These are phyloP conservation scores for Cornus suecica DNA, from an alignment of 148 eudicot genomes.

Conservation along the genomic window DNA sequence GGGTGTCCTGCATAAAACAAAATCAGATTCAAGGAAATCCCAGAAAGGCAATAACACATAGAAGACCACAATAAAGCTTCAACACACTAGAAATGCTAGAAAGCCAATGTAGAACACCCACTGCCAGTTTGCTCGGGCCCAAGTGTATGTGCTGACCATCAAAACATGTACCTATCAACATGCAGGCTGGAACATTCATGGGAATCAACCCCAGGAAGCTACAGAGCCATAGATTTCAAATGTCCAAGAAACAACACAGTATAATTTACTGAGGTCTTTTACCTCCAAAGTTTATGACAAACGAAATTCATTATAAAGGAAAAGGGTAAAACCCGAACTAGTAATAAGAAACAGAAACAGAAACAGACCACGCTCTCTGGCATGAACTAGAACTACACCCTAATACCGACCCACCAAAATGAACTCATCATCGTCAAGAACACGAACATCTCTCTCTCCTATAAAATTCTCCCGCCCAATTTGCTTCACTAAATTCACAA, in stretches of 20 bases:
- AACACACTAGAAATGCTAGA: no score
- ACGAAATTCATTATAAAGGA: not conserved
- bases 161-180: not conserved
- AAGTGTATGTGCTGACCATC: no score
- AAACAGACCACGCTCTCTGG: not conserved
- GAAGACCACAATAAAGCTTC: no score
- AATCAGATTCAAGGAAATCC: no score
- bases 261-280: not conserved
- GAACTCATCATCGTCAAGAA: constrained; percentile 73
- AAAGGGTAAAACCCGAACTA: not conserved
- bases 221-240: not conserved
- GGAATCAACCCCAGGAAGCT: not conserved
- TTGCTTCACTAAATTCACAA: constrained; percentile 66
- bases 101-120: no score
- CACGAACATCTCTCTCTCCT: constrained; percentile 58
- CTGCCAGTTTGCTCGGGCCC: no score
- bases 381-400: not conserved
- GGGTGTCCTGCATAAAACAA: no score
- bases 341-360: not conserved
- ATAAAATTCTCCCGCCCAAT: constrained; percentile 77
- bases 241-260: not conserved
- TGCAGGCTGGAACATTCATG: not conserved
- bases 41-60: no score
- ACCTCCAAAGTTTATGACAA: not conserved
- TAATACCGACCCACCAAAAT: constrained; percentile 67